Percentiles rank a stretch among this genome's conserved stretches.
Conservation (phyloP, 2,329 filamentous ascomycete species). For the Endocalyx cinctus region DNA sequence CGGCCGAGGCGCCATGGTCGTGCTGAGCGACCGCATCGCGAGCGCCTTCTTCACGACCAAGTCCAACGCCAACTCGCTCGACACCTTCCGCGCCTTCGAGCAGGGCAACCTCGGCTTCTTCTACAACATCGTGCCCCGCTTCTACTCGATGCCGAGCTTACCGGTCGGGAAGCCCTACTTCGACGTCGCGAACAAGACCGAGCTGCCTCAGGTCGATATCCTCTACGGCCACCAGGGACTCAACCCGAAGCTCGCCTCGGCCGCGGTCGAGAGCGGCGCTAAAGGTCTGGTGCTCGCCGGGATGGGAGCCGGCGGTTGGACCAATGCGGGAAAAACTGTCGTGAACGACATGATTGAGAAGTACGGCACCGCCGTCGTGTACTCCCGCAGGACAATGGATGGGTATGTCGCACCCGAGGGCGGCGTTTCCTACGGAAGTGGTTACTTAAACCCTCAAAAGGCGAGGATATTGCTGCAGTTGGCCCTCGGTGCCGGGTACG, state of each 20-base stretch:
- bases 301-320: conserved; percentile 34
- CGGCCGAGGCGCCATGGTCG: conserved; percentile 53
- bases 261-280: conserved; percentile 45
- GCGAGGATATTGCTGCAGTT: conserved; percentile 47
- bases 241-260: conserved; percentile 40
- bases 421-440: conserved; percentile 34
- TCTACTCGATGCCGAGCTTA: conserved; percentile 51
- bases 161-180: conserved; percentile 44
- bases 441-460: conserved; percentile 53
- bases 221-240: conserved; percentile 52
- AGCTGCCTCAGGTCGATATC: conserved; percentile 51
- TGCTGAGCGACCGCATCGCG: conserved; percentile 58
- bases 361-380: conserved; percentile 44
- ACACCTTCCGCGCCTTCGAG: conserved; percentile 57
- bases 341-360: conserved; percentile 40
- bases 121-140: conserved; percentile 53
- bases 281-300: conserved; percentile 52
- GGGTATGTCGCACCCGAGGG: conserved; percentile 43
- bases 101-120: conserved; percentile 54
- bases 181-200: conserved; percentile 29
- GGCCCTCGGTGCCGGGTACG: conserved; percentile 24
- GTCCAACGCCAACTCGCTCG: conserved; percentile 57
- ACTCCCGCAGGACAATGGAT: conserved; percentile 45
- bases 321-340: conserved; percentile 22
- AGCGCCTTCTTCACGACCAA: conserved; percentile 56